A percentile compares a stretch with the other conserved stretches of the same genome.
Evolutionary conservation across 768 basidiomycete species (phyloP).

Genomic region (Omphalotus guepiniiformis): DNA sequence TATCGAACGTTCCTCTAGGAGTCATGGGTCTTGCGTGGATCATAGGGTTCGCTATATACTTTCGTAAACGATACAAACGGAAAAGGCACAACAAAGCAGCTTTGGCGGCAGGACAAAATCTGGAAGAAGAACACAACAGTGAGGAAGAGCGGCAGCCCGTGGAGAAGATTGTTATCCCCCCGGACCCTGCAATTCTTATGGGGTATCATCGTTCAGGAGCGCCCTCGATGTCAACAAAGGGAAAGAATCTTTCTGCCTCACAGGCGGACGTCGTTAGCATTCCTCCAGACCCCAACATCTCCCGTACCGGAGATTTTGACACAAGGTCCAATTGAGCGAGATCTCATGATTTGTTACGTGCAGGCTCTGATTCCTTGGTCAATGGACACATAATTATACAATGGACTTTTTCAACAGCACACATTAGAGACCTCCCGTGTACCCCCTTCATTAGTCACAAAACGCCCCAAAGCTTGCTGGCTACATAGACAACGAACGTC

Average conservation of each 20-base stretch:
- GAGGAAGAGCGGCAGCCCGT: slow-evolving; percentile 25
- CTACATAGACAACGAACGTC: slow-evolving; percentile 31
- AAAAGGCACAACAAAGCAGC: slow-evolving; percentile 46
- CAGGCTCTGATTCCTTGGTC: too few species aligned
- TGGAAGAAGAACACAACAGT: slow-evolving; percentile 33
- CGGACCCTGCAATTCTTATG: slow-evolving; percentile 63
- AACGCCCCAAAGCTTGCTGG: slow-evolving; percentile 81
- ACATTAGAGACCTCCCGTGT: not conserved
- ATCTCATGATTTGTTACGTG: too few species aligned
- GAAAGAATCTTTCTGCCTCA: not conserved
- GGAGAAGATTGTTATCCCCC: slow-evolving; percentile 53
- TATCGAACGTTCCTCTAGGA: slow-evolving; percentile 13
- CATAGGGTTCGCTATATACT: slow-evolving; percentile 54
- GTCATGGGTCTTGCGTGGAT: slow-evolving; percentile 48
- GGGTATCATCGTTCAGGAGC: slow-evolving; percentile 44
- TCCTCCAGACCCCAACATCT: not conserved
- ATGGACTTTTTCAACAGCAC: not conserved
- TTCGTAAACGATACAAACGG: slow-evolving; percentile 47
- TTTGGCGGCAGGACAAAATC: slow-evolving; percentile 33
- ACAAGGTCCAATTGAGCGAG: too few species aligned
- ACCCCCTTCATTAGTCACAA: slow-evolving; percentile 50
- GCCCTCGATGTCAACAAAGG: not conserved
- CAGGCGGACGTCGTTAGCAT: not conserved
- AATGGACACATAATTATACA: not conserved
- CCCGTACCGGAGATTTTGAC: too few species aligned